These are phyloP conservation scores for Cotoneaster glaucophyllus DNA, from an alignment of 306 rosid genomes.

Conservation along the genomic window DNA sequence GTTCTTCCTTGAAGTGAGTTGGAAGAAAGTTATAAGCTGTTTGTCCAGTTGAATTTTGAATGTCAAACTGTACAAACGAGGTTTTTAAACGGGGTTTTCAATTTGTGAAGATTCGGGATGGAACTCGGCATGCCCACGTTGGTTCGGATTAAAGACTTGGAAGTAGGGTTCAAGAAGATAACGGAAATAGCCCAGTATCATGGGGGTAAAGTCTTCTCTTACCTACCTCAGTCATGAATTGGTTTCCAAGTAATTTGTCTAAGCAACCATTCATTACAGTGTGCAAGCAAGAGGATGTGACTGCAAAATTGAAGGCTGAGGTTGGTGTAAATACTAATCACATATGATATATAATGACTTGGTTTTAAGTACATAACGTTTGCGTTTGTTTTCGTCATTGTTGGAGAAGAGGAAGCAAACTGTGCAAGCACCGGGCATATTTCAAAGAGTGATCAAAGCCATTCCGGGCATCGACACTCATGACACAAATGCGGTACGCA, in stretches of 20 bases:
- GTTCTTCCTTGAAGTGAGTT: slow-evolving; percentile 70
- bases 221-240: neutral
- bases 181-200: slow-evolving; percentile 77
- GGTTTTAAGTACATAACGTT: neutral
- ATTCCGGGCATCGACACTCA: slow-evolving; percentile 72
- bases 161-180: slow-evolving; percentile 93
- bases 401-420: slow-evolving; percentile 60
- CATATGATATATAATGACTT: neutral
- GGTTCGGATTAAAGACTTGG: slow-evolving; percentile 72
- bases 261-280: slow-evolving; percentile 37
- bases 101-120: slow-evolving; percentile 49
- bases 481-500: slow-evolving; percentile 72
- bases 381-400: neutral
- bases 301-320: slow-evolving; percentile 68
- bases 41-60: slow-evolving; percentile 8
- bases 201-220: slow-evolving; percentile 46
- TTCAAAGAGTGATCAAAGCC: slow-evolving; percentile 66
- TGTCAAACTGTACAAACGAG: neutral
- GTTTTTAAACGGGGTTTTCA: neutral
- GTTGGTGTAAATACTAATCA: slow-evolving; percentile 24
- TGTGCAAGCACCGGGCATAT: slow-evolving; percentile 63
- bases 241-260: neutral
- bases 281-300: slow-evolving; percentile 63
- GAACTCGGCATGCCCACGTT: slow-evolving; percentile 85
- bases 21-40: neutral